Evolutionary conservation across 148 eudicot genomes (phyloP).

Genomic region (Camellia sinensis): DNA sequence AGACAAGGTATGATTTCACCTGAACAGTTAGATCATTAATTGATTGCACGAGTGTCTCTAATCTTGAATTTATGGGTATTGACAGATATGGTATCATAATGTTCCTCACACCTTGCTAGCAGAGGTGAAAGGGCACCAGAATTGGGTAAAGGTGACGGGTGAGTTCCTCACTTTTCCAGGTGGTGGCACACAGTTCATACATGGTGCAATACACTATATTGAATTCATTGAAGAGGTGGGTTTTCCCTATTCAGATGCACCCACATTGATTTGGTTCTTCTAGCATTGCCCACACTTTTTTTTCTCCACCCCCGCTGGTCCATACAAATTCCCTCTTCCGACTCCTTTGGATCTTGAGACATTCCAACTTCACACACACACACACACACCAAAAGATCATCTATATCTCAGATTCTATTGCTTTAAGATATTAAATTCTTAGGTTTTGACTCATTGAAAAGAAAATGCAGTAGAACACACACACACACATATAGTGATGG

Average conservation of each 20-base stretch:
- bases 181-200: conserved; percentile 87
- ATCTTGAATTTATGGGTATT: background rate
- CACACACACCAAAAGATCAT: background rate
- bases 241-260: background rate
- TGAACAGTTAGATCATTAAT: background rate
- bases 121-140: conserved; percentile 76
- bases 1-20: background rate
- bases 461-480: background rate
- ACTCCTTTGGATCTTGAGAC: conserved; percentile 25
- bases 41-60: background rate
- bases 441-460: background rate
- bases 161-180: conserved; percentile 76
- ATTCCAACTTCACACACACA: too few relatives aligned
- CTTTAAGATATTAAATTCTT: background rate
- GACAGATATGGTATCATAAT: conserved; percentile 85
- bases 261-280: background rate
- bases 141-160: conserved; percentile 75
- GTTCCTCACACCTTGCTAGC: conserved; percentile 75
- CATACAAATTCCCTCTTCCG: conserved; percentile 39
- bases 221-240: conserved; percentile 67
- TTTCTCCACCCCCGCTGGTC: background rate
- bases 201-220: conserved; percentile 78
- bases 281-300: background rate
- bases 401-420: background rate
- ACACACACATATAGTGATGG: background rate